These are phyloP conservation scores for Alnus glutinosa DNA, from an alignment of 306 rosid species.

Conservation along the genomic window DNA sequence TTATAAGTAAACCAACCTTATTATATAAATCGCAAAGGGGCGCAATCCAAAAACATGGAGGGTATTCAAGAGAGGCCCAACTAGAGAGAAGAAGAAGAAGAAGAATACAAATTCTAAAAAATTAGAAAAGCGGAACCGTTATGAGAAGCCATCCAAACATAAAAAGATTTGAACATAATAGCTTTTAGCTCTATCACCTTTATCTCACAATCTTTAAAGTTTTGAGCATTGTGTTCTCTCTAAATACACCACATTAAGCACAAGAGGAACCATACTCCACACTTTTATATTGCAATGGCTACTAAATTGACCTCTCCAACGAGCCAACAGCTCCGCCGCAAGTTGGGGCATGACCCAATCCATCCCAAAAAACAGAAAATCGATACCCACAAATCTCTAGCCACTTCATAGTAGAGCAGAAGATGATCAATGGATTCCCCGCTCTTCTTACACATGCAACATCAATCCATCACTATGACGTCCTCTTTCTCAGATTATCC, in stretches of 20 bases:
- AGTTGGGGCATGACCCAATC: no score
- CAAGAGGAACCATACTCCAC: not conserved
- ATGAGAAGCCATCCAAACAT: not conserved
- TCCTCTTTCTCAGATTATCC: not conserved
- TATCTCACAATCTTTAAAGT: not conserved
- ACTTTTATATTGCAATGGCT: not conserved
- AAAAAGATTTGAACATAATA: no score
- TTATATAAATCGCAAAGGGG: no score
- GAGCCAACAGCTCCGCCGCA: no score
- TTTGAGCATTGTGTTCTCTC: not conserved
- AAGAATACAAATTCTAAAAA: no score
- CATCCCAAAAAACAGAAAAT: no score
- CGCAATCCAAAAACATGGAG: not conserved
- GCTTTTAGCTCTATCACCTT: not conserved
- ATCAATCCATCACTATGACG: not conserved
- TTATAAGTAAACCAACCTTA: no score
- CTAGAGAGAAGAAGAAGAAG: not conserved
- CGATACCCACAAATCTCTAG: not conserved
- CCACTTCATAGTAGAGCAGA: not conserved
- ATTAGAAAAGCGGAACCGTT: no score
- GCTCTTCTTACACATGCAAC: not conserved
- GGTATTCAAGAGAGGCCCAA: no score
- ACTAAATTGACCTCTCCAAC: not conserved
- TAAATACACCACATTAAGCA: not conserved
- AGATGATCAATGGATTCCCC: not conserved